phyloP scores from a whole-genome alignment of 257 asterid genomes.

The Hygrophila difformis region DNA sequence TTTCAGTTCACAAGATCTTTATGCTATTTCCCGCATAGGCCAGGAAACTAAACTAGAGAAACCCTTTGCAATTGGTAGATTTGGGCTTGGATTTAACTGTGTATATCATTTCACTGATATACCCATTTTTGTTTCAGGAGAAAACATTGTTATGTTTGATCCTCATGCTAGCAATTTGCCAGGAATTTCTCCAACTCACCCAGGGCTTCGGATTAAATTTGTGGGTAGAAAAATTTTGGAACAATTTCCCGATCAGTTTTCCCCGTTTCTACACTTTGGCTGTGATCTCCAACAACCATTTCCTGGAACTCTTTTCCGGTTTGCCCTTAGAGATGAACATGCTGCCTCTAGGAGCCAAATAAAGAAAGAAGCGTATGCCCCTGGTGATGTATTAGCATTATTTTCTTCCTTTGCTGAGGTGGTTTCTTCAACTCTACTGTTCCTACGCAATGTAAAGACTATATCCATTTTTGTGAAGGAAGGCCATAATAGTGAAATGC shows the following conservation, averaged over 20 bases:
- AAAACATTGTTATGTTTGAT: conserved; percentile 91
- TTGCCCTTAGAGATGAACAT: conserved; percentile 70
- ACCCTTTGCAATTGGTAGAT: conserved; percentile 96
- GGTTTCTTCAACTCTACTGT: conserved; percentile 74
- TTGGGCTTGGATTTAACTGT: conserved; percentile 91
- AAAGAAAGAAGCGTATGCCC: conserved; percentile 68
- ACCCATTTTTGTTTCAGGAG: conserved; percentile 95
- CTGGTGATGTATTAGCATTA: conserved; percentile 76
- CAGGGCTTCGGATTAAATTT: conserved; percentile 87
- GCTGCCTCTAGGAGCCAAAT: conserved; percentile 92
- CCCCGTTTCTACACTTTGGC: conserved; percentile 90
- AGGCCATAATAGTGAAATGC: conserved; percentile 73
- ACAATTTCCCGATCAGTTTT: conserved; percentile 96
- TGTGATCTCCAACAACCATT: conserved; percentile 77
- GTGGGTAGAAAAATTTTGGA: conserved; percentile 68
- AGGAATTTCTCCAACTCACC: conserved; percentile 93
- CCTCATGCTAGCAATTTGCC: conserved; percentile 95
- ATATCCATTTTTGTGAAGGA: conserved; percentile 81
- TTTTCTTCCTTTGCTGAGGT: conserved; percentile 78
- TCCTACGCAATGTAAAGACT: conserved; percentile 70
- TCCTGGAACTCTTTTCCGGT: conserved; percentile 93
- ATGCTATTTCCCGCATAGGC: conserved; percentile 95
- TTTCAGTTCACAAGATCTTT: conserved; percentile 90
- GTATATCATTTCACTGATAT: conserved; percentile 94
- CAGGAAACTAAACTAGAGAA: conserved; percentile 95